These are phyloP conservation scores for Stagonosporopsis rhizophila DNA, from an alignment of 2,329 filamentous ascomycete species.

Conservation along the genomic window DNA sequence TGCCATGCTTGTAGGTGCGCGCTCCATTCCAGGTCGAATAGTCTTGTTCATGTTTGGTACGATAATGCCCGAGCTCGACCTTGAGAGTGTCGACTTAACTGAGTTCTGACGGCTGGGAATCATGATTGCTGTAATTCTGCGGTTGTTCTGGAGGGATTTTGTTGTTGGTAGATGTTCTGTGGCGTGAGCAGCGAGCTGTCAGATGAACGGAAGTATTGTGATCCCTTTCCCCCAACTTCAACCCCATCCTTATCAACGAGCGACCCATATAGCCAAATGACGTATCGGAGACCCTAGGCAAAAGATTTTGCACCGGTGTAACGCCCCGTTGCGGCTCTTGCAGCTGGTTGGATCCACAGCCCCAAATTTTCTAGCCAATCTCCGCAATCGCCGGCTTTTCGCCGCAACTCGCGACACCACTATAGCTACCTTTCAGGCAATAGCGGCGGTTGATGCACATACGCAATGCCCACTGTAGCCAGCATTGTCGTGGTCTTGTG, in stretches of 20 bases:
- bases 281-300: conserved; percentile 38
- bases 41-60: conserved; percentile 35
- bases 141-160: not conserved
- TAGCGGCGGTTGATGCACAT: conserved; percentile 31
- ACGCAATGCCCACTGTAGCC: conserved; percentile 20
- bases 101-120: conserved; percentile 16
- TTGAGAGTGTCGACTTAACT: conserved; percentile 17
- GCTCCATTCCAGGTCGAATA: conserved; percentile 33
- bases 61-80: conserved; percentile 27
- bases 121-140: conserved; percentile 21
- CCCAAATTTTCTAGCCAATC: conserved; percentile 31
- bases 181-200: conserved; percentile 7
- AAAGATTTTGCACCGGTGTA: conserved; percentile 34
- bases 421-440: conserved; percentile 20
- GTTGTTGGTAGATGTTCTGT: conserved; percentile 18
- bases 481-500: conserved; percentile 14
- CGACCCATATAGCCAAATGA: conserved; percentile 31
- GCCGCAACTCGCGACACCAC: conserved; percentile 20
- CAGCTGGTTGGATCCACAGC: conserved; percentile 30
- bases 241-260: conserved; percentile 19
- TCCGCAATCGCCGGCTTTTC: conserved; percentile 25
- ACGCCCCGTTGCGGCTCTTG: conserved; percentile 34
- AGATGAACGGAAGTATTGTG: conserved; percentile 4
- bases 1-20: conserved; percentile 37
- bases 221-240: conserved; percentile 6